Conservation (phyloP, 2,329 filamentous ascomycete species). For the Penicillium sp. region DNA sequence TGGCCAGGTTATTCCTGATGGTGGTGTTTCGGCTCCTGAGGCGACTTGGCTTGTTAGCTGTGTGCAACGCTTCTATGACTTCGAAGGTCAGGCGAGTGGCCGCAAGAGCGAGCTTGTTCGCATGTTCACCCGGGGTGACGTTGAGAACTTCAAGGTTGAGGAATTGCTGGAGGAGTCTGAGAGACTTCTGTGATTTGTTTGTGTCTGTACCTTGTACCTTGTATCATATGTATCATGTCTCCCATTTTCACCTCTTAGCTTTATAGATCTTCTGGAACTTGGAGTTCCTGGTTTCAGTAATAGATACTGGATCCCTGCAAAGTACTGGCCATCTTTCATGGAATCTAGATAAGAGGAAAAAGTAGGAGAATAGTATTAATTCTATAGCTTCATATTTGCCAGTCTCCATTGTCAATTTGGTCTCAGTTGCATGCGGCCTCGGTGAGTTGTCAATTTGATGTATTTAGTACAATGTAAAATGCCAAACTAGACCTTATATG, state of each 20-base stretch:
- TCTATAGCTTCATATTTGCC: no score
- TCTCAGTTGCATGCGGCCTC: no score
- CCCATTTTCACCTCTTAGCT: background rate
- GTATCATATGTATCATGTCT: slow-evolving; percentile 7
- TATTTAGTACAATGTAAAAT: no score
- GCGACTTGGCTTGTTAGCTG: slow-evolving; percentile 91
- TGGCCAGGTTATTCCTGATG: slow-evolving; percentile 71
- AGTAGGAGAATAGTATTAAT: no score
- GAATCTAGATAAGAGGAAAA: no score
- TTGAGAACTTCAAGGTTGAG: slow-evolving; percentile 72
- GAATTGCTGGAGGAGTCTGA: slow-evolving; percentile 86
- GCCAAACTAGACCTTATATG: no score
- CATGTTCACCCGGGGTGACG: slow-evolving; percentile 78
- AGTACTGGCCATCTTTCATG: no score
- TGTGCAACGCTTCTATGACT: slow-evolving; percentile 84
- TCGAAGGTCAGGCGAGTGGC: slow-evolving; percentile 56
- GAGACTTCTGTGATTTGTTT: slow-evolving; percentile 45
- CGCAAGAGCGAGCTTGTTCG: slow-evolving; percentile 71
- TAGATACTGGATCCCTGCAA: background rate
- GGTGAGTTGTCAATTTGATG: no score
- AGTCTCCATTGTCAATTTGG: no score
- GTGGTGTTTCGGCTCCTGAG: slow-evolving; percentile 74
- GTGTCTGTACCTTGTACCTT: background rate
- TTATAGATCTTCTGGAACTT: background rate
- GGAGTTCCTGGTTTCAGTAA: background rate